phyloP scores from a whole-genome alignment of 805 yeast species.

The Cyberlindnera euphorbiae region DNA sequence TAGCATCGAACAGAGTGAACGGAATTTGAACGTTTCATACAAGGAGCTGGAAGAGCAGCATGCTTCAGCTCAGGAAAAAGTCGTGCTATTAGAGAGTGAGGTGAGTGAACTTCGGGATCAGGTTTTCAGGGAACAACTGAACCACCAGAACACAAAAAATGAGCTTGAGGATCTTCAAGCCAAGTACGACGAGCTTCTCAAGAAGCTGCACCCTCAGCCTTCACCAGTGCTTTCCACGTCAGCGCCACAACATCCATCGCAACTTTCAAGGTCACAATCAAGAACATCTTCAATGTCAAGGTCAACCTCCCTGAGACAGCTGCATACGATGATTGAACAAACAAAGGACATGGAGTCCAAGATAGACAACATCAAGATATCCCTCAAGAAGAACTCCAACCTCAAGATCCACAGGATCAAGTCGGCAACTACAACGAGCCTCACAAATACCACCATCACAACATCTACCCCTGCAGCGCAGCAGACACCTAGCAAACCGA shows the following conservation, averaged over 20 bases:
- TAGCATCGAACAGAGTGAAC: conserved; percentile 37
- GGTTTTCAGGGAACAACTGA: conserved; percentile 22
- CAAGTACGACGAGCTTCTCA: conserved; percentile 8
- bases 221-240: conserved; percentile 1
- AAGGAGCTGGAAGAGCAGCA: conserved; percentile 33
- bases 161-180: conserved; percentile 19
- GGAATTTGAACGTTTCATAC: conserved; percentile 30
- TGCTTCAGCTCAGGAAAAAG: conserved; percentile 31
- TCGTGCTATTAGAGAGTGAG: conserved; percentile 37
- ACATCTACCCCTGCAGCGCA: conserved; percentile 18
- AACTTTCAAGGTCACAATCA: background rate
- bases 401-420: conserved; percentile 14
- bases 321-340: conserved; percentile 28
- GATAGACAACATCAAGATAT: conserved; percentile 23
- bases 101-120: conserved; percentile 27
- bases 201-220: conserved; percentile 1
- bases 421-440: conserved; percentile 20
- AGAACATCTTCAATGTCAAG: conserved; percentile 14
- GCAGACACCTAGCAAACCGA: conserved; percentile 3
- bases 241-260: background rate
- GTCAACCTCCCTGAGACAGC: conserved; percentile 27
- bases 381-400: conserved; percentile 15
- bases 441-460: conserved; percentile 19
- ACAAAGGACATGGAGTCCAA: conserved; percentile 27
- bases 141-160: conserved; percentile 26